Evolutionary conservation across 116 monocot genomes (phyloP).

Genomic region (Posidonia oceanica): DNA sequence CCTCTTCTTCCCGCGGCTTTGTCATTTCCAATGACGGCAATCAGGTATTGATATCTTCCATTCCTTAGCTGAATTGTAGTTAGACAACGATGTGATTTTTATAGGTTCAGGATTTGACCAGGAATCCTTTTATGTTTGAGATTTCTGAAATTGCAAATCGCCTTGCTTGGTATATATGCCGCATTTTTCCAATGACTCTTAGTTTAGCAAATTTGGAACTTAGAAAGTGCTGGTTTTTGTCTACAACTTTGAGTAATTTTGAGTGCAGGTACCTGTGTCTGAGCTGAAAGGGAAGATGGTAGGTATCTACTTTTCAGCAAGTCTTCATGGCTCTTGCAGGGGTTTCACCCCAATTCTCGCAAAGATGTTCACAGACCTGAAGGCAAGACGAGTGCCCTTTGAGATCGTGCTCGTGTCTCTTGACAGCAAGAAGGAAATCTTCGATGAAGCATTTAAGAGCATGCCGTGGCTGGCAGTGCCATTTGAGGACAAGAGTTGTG

Average conservation of each 20-base stretch:
- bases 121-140: no score
- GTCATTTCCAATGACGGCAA: constrained; percentile 25
- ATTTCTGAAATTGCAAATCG: no score
- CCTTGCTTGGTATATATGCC: no score
- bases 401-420: constrained; percentile 43
- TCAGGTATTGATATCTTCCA: constrained; percentile 18
- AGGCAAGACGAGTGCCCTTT: constrained; percentile 36
- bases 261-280: constrained; percentile 42
- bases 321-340: constrained; percentile 11
- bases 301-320: constrained; percentile 33
- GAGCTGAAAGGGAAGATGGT: constrained; percentile 57
- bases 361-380: constrained; percentile 32
- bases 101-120: no score
- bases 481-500: constrained; percentile 34
- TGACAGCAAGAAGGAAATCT: constrained; percentile 22
- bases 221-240: no score
- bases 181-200: no score
- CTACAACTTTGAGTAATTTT: no score
- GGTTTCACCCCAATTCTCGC: constrained; percentile 29
- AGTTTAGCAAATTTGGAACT: no score
- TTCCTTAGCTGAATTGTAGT: no score
- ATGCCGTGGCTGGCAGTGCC: constrained; percentile 71
- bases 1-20: constrained; percentile 19
- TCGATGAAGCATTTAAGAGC: constrained; percentile 9
- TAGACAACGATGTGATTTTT: no score